Evolutionary conservation across 371 early-diverging fungal genomes (phyloP).

Genomic region (Coemansia sp.): DNA sequence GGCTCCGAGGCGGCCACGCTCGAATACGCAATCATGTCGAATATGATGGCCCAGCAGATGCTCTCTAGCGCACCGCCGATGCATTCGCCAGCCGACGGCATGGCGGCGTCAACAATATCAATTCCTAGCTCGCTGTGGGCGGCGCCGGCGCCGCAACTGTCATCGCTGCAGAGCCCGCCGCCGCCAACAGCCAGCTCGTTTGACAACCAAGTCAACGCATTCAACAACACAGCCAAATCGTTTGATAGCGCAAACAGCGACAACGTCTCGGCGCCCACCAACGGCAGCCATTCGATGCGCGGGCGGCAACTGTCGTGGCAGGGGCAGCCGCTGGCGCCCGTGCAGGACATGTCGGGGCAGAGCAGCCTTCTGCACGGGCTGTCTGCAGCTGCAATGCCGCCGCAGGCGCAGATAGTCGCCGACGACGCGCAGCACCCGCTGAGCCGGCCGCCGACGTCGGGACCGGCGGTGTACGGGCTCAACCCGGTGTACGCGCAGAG

Average conservation of each 20-base stretch:
- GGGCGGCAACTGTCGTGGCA: conserved; percentile 9
- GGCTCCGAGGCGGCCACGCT: conserved; percentile 82
- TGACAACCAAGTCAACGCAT: not conserved
- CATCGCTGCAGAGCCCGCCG: conserved; percentile 20
- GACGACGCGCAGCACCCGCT: conserved; percentile 32
- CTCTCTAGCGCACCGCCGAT: conserved; percentile 41
- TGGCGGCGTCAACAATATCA: conserved; percentile 9
- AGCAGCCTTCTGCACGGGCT: conserved; percentile 1
- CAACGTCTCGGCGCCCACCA: not conserved
- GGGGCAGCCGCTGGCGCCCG: not conserved
- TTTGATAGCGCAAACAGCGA: conserved; percentile 2
- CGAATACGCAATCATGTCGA: conserved; percentile 84
- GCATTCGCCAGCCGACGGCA: conserved; percentile 27
- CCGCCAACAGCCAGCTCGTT: not conserved
- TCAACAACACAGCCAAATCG: not conserved
- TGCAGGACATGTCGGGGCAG: conserved; percentile 4
- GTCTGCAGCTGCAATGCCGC: conserved; percentile 10
- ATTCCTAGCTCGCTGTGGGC: conserved; percentile 44
- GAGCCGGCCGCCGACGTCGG: conserved; percentile 39
- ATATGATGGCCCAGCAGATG: conserved; percentile 64
- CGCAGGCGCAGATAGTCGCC: conserved; percentile 17
- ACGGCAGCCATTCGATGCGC: conserved; percentile 4
- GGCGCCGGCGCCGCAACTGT: conserved; percentile 17
- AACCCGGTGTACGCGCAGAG: conserved; percentile 43
- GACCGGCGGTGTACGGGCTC: conserved; percentile 46